Base-by-base conservation (phyloP, 441 rosid genomes). In the Iberis amara region DNA sequence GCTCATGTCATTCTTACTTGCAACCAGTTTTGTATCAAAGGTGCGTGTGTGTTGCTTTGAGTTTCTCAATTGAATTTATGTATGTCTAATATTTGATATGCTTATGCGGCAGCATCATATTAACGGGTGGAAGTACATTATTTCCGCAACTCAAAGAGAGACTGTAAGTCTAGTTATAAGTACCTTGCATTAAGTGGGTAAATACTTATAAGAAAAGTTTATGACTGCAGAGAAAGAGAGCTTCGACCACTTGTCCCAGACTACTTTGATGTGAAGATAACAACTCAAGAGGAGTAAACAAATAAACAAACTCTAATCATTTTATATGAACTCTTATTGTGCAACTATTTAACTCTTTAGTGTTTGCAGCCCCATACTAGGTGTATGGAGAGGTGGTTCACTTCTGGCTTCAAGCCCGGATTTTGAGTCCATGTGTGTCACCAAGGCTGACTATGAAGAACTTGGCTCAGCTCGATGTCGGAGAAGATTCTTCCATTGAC, bases 371-470 rank as follows among this genome's bases (percentile, higher is more conserved):
- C 95, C 98, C 35, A 69, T 91, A 51, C 70, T 80, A 47, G 96
- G 91, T 58, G 94, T 85, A 39, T 91, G 98, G 98, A 78, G 94
- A 76, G 96, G 96, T 8, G 98, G 96, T 57, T 91, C 98, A 21
- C 85, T 88, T 52, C 65, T 91, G 76, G 96, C 98, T 41, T 88
- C 95, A 14, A 88, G 91, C 73, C 96, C 96, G 0, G 95, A 82
- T 65, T 91, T 76, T 65, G 81, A 88, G 65, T 70, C 85, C 12
- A 91, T 83, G 89, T 88, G 91, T 32, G 82, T 85, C 55, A 85
- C 98, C 66, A 91, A 91, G 76, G 73, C 83, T 7, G 98, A 91
- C 52, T 91, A 85, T 11, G 98, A 91, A 73, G 98, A 91, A 73
- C 83, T 75, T 66, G 96, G 96, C 68, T 91, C 98, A 60, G 79